Evolutionary conservation across 768 basidiomycete genomes (phyloP).

Genomic region (Pisolithus orientalis): DNA sequence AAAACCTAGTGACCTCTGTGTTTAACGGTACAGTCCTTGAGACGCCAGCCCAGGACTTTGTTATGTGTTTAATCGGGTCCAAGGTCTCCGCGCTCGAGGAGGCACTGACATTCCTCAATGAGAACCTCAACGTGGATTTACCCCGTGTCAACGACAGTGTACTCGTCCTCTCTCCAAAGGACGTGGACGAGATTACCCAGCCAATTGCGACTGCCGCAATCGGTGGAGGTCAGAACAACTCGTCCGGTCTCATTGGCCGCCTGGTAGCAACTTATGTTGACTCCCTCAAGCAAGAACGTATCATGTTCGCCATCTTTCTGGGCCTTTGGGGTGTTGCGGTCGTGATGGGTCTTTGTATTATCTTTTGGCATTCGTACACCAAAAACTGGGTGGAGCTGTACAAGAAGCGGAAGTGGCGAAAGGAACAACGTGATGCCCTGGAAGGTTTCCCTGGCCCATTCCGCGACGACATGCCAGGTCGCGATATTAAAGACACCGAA

Average conservation of each 20-base stretch:
- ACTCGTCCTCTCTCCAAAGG: conserved; percentile 67
- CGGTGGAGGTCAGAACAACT: conserved; percentile 45
- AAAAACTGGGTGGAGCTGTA: conserved; percentile 40
- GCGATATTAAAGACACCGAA: conserved; percentile 18
- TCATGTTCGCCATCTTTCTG: conserved; percentile 82
- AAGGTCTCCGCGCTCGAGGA: conserved; percentile 85
- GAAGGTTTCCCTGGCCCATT: conserved; percentile 34
- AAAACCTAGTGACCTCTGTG: conserved; percentile 65
- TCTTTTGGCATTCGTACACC: conserved; percentile 70
- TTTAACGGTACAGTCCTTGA: conserved; percentile 86
- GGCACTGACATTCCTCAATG: conserved; percentile 85
- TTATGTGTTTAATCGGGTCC: conserved; percentile 84
- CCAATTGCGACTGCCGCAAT: conserved; percentile 85
- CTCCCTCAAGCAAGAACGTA: conserved; percentile 70
- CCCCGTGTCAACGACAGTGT: conserved; percentile 70
- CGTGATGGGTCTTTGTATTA: conserved; percentile 63
- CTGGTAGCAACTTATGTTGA: conserved; percentile 69
- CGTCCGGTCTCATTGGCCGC: conserved; percentile 61
- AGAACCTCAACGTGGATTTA: conserved; percentile 78
- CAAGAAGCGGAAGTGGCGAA: conserved; percentile 44
- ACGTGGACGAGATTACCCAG: conserved; percentile 66
- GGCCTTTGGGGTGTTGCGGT: conserved; percentile 80
- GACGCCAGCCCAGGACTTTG: conserved; percentile 75
- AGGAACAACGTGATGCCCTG: conserved; percentile 44
- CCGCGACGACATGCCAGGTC: conserved; percentile 9